phyloP scores from a whole-genome alignment of 176 grass and related monocot genomes.

The Leersia perrieri region DNA sequence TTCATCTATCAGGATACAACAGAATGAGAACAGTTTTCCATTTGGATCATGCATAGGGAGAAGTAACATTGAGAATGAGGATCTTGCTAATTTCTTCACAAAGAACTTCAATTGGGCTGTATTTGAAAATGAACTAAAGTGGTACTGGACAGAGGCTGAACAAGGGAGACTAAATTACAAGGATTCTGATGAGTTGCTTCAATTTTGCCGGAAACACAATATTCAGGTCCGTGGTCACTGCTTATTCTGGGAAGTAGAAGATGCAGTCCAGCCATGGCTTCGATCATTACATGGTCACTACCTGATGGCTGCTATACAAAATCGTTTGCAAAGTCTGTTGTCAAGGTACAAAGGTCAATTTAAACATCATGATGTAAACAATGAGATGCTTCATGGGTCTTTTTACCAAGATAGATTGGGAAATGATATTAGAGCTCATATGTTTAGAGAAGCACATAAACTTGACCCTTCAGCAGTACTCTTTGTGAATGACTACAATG shows the following conservation, averaged over 20 bases:
- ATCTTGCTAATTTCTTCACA: slow-evolving; percentile 83
- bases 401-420: slow-evolving; percentile 92
- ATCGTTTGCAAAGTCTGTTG: slow-evolving; percentile 62
- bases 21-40: slow-evolving; percentile 79
- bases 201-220: slow-evolving; percentile 81
- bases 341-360: slow-evolving; percentile 87
- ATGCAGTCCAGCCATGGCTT: slow-evolving; percentile 77
- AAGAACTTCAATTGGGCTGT: slow-evolving; percentile 99
- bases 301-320: slow-evolving; percentile 70
- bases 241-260: slow-evolving; percentile 97
- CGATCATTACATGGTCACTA: slow-evolving; percentile 66
- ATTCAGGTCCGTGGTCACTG: slow-evolving; percentile 85
- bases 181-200: slow-evolving; percentile 87
- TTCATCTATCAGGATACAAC: slow-evolving; percentile 68
- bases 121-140: slow-evolving; percentile 97
- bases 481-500: slow-evolving; percentile 96
- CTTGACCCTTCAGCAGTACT: slow-evolving; percentile 82
- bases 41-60: slow-evolving; percentile 87
- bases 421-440: slow-evolving; percentile 86
- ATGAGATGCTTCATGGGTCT: slow-evolving; percentile 98
- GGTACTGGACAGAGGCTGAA: slow-evolving; percentile 88
- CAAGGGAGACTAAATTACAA: slow-evolving; percentile 78
- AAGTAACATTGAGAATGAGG: slow-evolving; percentile 90
- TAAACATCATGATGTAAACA: slow-evolving; percentile 94
- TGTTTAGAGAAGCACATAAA: slow-evolving; percentile 88